These are phyloP conservation scores for Metschnikowia cerradonensis DNA, from an alignment of 805 yeast species.

Conservation along the genomic window DNA sequence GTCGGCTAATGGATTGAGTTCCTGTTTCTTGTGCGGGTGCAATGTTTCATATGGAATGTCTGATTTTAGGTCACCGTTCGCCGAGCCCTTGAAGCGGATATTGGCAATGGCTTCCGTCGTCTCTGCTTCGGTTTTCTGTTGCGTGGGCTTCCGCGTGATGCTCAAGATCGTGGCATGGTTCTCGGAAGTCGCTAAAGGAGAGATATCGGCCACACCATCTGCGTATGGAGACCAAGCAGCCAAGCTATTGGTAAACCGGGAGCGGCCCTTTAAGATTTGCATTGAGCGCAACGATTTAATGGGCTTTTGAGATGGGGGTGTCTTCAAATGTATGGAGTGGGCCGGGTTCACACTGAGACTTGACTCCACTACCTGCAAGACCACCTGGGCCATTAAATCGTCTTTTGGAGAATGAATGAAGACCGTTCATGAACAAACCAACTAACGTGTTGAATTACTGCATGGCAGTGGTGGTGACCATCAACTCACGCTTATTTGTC, in stretches of 20 bases:
- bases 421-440: constrained; percentile 78
- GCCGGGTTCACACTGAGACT: constrained; percentile 46
- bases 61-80: constrained; percentile 31
- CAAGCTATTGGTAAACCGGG: constrained; percentile 56
- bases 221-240: constrained; percentile 79
- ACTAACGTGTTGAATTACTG: constrained; percentile 74
- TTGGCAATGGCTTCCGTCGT: constrained; percentile 44
- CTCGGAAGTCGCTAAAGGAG: constrained; percentile 50
- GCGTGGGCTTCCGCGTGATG: constrained; percentile 6
- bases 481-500: constrained; percentile 79
- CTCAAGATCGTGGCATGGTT: constrained; percentile 37
- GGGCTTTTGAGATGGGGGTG: constrained; percentile 37
- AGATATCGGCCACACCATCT: constrained; percentile 57
- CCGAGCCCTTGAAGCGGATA: constrained; percentile 59
- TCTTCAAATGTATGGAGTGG: constrained; percentile 33
- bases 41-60: constrained; percentile 34
- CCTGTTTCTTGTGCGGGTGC: constrained; percentile 18
- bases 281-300: constrained; percentile 49
- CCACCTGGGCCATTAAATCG: constrained; percentile 45
- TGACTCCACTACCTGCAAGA: constrained; percentile 57
- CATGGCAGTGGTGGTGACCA: constrained; percentile 64
- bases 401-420: constrained; percentile 53
- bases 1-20: constrained; percentile 7
- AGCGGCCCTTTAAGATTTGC: constrained; percentile 56
- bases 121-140: constrained; percentile 11